phyloP scores from a whole-genome alignment of 2,329 filamentous ascomycete species.

The Fusarium torreyae region DNA sequence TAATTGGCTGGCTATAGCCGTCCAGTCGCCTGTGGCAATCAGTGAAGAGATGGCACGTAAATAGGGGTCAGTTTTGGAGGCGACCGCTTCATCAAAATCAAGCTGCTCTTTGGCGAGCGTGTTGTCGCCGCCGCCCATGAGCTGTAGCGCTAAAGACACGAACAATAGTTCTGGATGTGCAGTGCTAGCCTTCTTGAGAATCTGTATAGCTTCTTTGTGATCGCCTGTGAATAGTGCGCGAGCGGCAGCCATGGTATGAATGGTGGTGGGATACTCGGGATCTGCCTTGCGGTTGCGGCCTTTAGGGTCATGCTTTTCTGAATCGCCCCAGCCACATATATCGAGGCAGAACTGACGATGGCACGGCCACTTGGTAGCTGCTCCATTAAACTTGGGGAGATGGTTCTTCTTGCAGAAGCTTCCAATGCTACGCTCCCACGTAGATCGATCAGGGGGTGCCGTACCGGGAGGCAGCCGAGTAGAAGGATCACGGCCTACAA shows the following conservation, averaged over 20 bases:
- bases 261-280: constrained; percentile 66
- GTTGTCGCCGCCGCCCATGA: constrained; percentile 68
- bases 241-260: constrained; percentile 81
- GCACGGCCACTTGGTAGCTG: constrained; percentile 74
- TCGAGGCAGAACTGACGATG: constrained; percentile 83
- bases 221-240: constrained; percentile 82
- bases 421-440: constrained; percentile 75
- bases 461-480: constrained; percentile 64
- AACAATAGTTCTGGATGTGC: constrained; percentile 76
- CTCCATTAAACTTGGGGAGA: constrained; percentile 75
- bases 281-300: constrained; percentile 60
- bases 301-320: constrained; percentile 61
- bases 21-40: constrained; percentile 84
- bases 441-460: constrained; percentile 62
- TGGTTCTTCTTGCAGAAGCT: constrained; percentile 74
- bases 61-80: constrained; percentile 81
- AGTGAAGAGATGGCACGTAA: constrained; percentile 84
- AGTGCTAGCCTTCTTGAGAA: constrained; percentile 77
- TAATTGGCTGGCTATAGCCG: constrained; percentile 78
- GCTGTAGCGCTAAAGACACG: constrained; percentile 76
- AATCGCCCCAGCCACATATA: constrained; percentile 81
- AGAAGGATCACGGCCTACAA: constrained; percentile 63
- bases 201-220: constrained; percentile 76
- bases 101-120: constrained; percentile 64
- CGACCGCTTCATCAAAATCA: constrained; percentile 71